Percentiles rank a stretch among this genome's conserved stretches.
These are phyloP conservation scores for Forsythia viridissima DNA, from an alignment of 257 asterid species.

Conservation along the genomic window DNA sequence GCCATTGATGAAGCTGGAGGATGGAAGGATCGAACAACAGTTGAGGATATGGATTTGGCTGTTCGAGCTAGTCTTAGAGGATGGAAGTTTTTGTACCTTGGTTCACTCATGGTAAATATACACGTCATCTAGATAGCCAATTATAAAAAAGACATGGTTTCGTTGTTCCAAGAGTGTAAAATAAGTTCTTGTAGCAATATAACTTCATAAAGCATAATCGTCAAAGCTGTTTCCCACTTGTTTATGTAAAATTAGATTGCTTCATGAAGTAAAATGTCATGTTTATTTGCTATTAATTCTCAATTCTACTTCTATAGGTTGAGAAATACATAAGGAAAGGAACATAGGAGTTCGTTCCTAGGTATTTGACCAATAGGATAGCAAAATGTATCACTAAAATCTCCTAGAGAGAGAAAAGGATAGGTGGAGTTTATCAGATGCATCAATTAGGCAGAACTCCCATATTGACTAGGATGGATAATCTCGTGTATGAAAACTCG, in stretches of 20 bases:
- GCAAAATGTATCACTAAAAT: too few species aligned
- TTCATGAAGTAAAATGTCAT: too few species aligned
- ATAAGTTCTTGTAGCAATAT: neutral
- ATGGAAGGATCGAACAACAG: slow-evolving; percentile 95
- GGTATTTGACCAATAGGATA: too few species aligned
- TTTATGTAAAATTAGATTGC: too few species aligned
- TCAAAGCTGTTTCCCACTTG: neutral
- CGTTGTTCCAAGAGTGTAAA: neutral
- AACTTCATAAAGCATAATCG: neutral
- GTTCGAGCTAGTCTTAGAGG: slow-evolving; percentile 96
- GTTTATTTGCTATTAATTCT: too few species aligned
- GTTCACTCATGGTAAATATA: slow-evolving; percentile 55
- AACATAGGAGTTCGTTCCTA: too few species aligned
- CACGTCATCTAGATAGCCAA: neutral
- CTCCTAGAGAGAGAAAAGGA: neutral
- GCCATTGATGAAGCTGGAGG: slow-evolving; percentile 98
- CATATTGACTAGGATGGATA: neutral
- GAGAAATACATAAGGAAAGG: too few species aligned
- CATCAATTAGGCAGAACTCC: neutral
- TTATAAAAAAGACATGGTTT: neutral
- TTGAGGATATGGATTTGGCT: slow-evolving; percentile 97
- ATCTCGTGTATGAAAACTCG: neutral
- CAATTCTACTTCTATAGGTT: too few species aligned
- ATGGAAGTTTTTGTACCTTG: slow-evolving; percentile 89
- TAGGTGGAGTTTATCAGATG: neutral